These are phyloP conservation scores for Bryoglossum gracile DNA, from an alignment of 495 filamentous ascomycete species.

Conservation along the genomic window DNA sequence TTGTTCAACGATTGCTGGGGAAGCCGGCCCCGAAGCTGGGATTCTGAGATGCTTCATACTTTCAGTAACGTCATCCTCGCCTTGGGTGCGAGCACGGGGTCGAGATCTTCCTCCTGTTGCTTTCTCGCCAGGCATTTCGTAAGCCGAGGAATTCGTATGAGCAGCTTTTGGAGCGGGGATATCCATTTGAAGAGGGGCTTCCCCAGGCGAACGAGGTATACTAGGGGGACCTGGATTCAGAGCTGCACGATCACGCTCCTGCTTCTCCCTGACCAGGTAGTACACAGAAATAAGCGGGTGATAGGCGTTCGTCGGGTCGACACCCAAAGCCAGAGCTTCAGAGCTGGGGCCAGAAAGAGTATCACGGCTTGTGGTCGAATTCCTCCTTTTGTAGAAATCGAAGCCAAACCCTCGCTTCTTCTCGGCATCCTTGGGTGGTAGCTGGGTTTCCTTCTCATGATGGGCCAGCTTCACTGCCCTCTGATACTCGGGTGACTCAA, in stretches of 20 bases:
- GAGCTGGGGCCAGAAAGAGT: constrained; percentile 79
- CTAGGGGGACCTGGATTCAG: constrained; percentile 53
- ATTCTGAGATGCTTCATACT: constrained; percentile 66
- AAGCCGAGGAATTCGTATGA: constrained; percentile 75
- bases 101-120: constrained; percentile 70
- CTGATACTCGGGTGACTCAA: constrained; percentile 90
- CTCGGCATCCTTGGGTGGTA: constrained; percentile 58
- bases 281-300: constrained; percentile 91
- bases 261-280: constrained; percentile 90
- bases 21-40: constrained; percentile 40
- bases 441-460: constrained; percentile 57
- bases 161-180: constrained; percentile 78
- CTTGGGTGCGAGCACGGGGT: constrained; percentile 85
- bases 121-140: constrained; percentile 77
- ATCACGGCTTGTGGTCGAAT: constrained; percentile 78
- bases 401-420: constrained; percentile 84
- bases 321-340: constrained; percentile 74
- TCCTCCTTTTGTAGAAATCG: constrained; percentile 94
- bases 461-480: constrained; percentile 56
- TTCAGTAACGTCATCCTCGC: constrained; percentile 84
- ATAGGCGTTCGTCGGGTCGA: constrained; percentile 89
- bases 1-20: constrained; percentile 48
- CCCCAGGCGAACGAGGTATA: constrained; percentile 48
- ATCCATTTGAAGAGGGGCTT: constrained; percentile 57
- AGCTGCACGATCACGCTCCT: constrained; percentile 68